phyloP scores from a whole-genome alignment of 2,329 filamentous ascomycete genomes.

The Penicillium sp. region DNA sequence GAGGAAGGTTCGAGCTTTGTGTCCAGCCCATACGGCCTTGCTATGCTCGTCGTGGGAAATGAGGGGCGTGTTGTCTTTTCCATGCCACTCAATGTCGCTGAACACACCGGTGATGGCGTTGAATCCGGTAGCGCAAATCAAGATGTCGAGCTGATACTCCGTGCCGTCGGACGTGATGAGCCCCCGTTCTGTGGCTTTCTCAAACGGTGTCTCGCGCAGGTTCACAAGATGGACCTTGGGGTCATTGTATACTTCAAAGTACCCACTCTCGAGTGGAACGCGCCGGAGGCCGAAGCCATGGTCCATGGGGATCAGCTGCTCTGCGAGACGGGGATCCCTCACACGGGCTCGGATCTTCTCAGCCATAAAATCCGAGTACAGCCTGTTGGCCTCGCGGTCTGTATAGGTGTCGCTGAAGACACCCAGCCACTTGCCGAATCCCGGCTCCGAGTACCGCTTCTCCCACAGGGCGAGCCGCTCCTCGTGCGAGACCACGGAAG shows the following conservation, averaged over 20 bases:
- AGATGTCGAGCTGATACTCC: slow-evolving; percentile 2
- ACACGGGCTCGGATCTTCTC: slow-evolving; percentile 58
- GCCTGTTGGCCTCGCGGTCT: slow-evolving; percentile 56
- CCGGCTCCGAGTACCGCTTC: slow-evolving; percentile 55
- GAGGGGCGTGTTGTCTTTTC: slow-evolving; percentile 33
- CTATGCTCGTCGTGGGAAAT: slow-evolving; percentile 20
- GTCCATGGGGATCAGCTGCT: slow-evolving; percentile 58
- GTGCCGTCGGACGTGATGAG: slow-evolving; percentile 42
- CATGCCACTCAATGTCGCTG: slow-evolving; percentile 45
- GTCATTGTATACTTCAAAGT: slow-evolving; percentile 57
- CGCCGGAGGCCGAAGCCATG: slow-evolving; percentile 62
- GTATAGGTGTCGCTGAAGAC: slow-evolving; percentile 60
- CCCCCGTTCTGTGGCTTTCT: slow-evolving; percentile 44
- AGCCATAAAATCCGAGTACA: slow-evolving; percentile 61
- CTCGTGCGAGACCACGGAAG: slow-evolving; percentile 59
- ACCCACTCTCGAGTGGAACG: slow-evolving; percentile 53
- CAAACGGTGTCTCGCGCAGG: slow-evolving; percentile 50
- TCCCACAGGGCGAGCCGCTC: slow-evolving; percentile 59
- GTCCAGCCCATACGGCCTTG: slow-evolving; percentile 37
- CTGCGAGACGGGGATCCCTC: slow-evolving; percentile 53
- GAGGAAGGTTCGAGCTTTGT: slow-evolving; percentile 42
- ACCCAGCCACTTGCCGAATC: slow-evolving; percentile 61
- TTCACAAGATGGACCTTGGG: slow-evolving; percentile 54
- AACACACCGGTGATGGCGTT: slow-evolving; percentile 27
- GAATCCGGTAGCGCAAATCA: slow-evolving; percentile 15